Base-by-base conservation (phyloP, 306 rosid genomes). In the Trifolium repens region DNA sequence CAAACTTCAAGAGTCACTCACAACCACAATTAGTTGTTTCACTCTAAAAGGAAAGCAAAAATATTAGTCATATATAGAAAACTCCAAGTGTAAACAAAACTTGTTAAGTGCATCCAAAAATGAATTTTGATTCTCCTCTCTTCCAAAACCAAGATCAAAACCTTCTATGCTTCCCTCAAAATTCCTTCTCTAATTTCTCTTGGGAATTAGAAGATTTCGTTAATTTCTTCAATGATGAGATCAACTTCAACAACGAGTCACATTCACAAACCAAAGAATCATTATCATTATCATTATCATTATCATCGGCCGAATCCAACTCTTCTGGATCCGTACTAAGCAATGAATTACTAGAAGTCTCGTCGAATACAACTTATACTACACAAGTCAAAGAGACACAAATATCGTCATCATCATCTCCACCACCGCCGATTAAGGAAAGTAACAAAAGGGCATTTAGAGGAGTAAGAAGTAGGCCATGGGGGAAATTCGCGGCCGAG, bases 401-500 rank as follows among this genome's bases (percentile, higher is more conserved):
- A 7, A 10, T 26, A 12, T 4, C 67, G 2, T 1, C 68, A 13
- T 1, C 77, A 7, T 1, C 73, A 34, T 30, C 9, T 3, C 8
- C 39, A 13, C 3, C 61, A 7, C 8, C 9, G 39, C 16, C 34
- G 64, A 26, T 12, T 58, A 37, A 11, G 39, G 61, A 68, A 43
- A 46, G 9, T 17, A 70, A 26, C 0, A 43, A 54, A n/a, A 79
- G 79, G 47, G n/a, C 17, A 32, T 85, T 5, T 75, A 67, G 82
- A 68, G 98, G 98, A 5, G 98, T 94, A 9, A 83, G 97, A 55
- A 76, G 74, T 55, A 70, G 98, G 81, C 96, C 97, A 0, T 94
- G 98, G 98, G 98, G 97, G 6, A 91, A 94, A 39, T 91, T 55
- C 13, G 97, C 98, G 0, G 97, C 98, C 0, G 98, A 94, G 64